phyloP scores from a whole-genome alignment of 2,329 filamentous ascomycete genomes.

The Pyrenochaeta sp. region DNA sequence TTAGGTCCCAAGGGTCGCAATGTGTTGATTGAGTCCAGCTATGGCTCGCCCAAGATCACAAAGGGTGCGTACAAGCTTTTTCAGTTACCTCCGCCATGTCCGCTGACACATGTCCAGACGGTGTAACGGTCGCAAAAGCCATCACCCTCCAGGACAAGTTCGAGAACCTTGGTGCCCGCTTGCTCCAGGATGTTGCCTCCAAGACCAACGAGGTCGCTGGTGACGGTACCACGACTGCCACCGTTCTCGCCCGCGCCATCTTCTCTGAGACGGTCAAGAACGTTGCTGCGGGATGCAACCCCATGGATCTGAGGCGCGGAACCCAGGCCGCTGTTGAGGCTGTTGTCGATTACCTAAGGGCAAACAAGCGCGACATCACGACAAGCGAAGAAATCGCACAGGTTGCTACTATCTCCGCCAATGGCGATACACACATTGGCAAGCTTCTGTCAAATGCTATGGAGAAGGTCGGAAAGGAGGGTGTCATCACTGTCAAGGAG shows the following conservation, averaged over 20 bases:
- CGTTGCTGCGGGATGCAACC: constrained; percentile 98
- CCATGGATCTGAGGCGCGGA: constrained; percentile 97
- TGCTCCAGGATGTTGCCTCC: constrained; percentile 96
- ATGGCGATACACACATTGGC: constrained; percentile 94
- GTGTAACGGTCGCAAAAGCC: constrained; percentile 71
- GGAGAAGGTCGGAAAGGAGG: constrained; percentile 99
- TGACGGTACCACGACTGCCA: constrained; percentile 98
- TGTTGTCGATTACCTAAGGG: constrained; percentile 91
- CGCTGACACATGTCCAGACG: constrained; percentile 50
- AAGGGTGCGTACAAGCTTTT: constrained; percentile 72
- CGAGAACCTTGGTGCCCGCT: constrained; percentile 96
- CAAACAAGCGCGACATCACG: constrained; percentile 98
- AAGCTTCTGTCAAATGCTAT: constrained; percentile 97
- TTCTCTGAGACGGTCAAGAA: constrained; percentile 99
- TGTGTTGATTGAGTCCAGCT: constrained; percentile 97
- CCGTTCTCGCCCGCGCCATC: constrained; percentile 94
- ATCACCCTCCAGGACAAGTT: constrained; percentile 98
- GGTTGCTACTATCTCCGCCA: constrained; percentile 97
- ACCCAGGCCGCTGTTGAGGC: constrained; percentile 96
- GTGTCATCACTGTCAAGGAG: constrained; percentile 99
- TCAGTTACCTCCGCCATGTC: not conserved
- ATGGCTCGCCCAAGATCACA: constrained; percentile 98
- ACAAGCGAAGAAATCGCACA: constrained; percentile 97
- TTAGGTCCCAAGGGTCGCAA: constrained; percentile 98
- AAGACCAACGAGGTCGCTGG: constrained; percentile 99